Base-by-base conservation (phyloP, 169 alveolate genomes). In the Plasmodium reichenowi region DNA sequence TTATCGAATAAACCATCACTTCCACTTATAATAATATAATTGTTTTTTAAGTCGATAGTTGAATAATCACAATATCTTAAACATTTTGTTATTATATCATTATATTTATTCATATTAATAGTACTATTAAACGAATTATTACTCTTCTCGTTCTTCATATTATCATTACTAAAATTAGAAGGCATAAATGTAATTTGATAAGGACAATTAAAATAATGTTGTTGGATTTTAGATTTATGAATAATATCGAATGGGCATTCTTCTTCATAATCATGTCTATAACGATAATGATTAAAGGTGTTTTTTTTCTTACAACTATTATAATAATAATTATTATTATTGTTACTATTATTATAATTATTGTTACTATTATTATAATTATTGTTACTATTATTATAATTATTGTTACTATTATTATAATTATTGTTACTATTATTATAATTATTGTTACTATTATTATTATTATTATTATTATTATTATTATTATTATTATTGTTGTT, bases 201-300 rank as follows among this genome's bases (percentile, higher is more conserved):
- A n/a, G 91, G 91, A 15, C 91, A 83, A 70, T 83, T 83, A 48
- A 83, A 83, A 83, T 83, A 83, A 70, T 83, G 91, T 48, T 83
- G 91, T 48, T 83, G 91, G n/a, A 83, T 72, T 83, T 83, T 83
- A 2, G 91, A 83, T 59, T 83, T 83, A 43, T 68, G 71, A 70
- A 83, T 70, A 48, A 83, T 83, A 71, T 83, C 85, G 24, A 83
- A 83, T 26, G 20, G 32, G 3, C 54, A 20, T 29, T 24, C 32
- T 20, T 70, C 74, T 15, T 60, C 52, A 29, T 58, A 56, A 43
- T 38, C n/a, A 24, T 26, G 68, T 43, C 91, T 52, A 45, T 68
- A 83, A 43, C 91, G 72, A 20, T 83, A 83, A 62, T 83, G 59
- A 83, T 78, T 78, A 64, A 78, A 45, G 2, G 9, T 38, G 2